These are phyloP conservation scores for Saussurea involucrata DNA, from an alignment of 129 eudicot species.

Conservation along the genomic window DNA sequence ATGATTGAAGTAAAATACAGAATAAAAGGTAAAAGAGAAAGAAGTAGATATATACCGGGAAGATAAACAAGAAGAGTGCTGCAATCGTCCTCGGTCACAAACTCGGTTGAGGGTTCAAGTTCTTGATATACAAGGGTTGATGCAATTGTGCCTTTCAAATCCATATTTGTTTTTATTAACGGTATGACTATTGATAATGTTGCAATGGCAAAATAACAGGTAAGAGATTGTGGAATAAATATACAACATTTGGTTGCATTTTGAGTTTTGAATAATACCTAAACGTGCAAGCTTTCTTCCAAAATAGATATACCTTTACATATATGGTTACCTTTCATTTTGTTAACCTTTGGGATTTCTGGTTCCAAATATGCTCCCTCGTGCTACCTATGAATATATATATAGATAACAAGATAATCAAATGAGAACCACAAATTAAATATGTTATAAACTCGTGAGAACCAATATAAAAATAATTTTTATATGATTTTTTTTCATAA, in stretches of 20 bases:
- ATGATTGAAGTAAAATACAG: not conserved
- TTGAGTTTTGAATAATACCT: constrained; percentile 6
- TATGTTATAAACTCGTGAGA: too few relatives aligned
- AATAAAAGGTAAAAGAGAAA: not conserved
- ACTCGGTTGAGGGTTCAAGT: constrained; percentile 42
- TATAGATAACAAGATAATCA: too few relatives aligned
- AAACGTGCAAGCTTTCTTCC: constrained; percentile 14
- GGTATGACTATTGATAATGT: not conserved
- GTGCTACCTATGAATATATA: not conserved
- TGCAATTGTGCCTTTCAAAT: not conserved
- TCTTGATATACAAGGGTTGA: constrained; percentile 6
- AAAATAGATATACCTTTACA: constrained; percentile 21
- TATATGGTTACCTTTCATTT: not conserved
- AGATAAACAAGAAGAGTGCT: constrained; percentile 49
- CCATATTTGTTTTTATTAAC: constrained; percentile 4
- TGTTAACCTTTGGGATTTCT: not conserved
- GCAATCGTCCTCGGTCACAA: constrained; percentile 44
- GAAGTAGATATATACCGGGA: constrained; percentile 35
- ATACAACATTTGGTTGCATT: constrained; percentile 7
- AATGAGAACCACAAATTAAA: too few relatives aligned
- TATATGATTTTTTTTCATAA: too few relatives aligned
- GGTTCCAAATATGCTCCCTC: constrained; percentile 1
- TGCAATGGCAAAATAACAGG: not conserved
- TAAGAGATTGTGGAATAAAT: not conserved
- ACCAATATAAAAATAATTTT: too few relatives aligned